Percentiles rank a stretch among this genome's conserved stretches.
phyloP scores from a whole-genome alignment of 2,329 filamentous ascomycete species.

The Neofusicoccum cordaticola region DNA sequence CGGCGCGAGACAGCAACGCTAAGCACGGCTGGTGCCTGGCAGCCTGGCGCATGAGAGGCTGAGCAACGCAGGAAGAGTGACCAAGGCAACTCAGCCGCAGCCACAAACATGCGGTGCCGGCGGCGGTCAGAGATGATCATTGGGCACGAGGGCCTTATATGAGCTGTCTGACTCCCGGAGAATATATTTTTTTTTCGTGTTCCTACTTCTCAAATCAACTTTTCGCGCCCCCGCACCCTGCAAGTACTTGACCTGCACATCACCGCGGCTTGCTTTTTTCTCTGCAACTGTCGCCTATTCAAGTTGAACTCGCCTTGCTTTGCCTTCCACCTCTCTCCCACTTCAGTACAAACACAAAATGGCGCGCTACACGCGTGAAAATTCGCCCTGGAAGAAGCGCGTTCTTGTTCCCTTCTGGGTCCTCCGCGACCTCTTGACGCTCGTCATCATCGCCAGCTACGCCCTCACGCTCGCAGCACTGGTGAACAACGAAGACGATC shows the following conservation, averaged over 20 bases:
- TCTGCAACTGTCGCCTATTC: no score
- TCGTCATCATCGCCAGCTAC: slow-evolving; percentile 32
- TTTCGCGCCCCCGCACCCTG: not conserved
- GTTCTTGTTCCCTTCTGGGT: slow-evolving; percentile 38
- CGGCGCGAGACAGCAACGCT: not conserved
- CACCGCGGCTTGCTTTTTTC: not conserved
- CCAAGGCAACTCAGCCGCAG: slow-evolving; percentile 4
- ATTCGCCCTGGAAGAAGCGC: slow-evolving; percentile 35
- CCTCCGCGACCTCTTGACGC: slow-evolving; percentile 31
- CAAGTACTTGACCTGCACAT: not conserved
- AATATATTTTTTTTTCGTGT: not conserved
- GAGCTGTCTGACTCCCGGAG: not conserved
- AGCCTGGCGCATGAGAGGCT: slow-evolving; percentile 1
- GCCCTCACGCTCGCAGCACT: slow-evolving; percentile 16
- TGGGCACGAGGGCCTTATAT: not conserved
- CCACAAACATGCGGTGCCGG: not conserved
- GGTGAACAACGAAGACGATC: not conserved
- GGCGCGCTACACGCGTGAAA: slow-evolving; percentile 9
- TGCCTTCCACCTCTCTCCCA: not conserved
- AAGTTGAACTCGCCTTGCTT: not conserved
- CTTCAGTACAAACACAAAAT: not conserved
- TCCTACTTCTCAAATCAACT: not conserved
- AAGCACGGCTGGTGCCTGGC: not conserved
- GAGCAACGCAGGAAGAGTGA: not conserved
- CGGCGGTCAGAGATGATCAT: not conserved